Evolutionary conservation across 495 filamentous ascomycete species (phyloP).

Genomic region (Penicillium manginii): DNA sequence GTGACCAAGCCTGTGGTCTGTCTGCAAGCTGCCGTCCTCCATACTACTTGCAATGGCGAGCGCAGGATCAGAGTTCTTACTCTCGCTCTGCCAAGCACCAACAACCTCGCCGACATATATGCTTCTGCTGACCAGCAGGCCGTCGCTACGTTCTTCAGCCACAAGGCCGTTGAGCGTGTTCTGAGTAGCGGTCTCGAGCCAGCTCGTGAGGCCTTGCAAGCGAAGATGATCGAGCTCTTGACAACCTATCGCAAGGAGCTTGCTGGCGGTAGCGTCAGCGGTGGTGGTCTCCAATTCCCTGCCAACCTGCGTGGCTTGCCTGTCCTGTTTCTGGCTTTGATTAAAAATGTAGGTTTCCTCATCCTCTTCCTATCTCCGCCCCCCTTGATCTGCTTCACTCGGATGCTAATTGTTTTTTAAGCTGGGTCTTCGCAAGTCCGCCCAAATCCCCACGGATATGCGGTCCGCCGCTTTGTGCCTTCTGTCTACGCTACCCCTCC

Average conservation of each 20-base stretch:
- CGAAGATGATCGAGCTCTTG: conserved; percentile 89
- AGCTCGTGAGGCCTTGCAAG: conserved; percentile 85
- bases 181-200: conserved; percentile 86
- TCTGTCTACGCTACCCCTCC: conserved; percentile 88
- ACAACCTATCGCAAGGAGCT: conserved; percentile 97
- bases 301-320: conserved; percentile 86
- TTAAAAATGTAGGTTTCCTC: conserved; percentile 75
- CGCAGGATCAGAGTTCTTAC: conserved; percentile 93
- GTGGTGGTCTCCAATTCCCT: conserved; percentile 89
- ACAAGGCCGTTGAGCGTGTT: conserved; percentile 94
- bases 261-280: conserved; percentile 92
- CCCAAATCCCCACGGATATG: conserved; percentile 95
- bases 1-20: conserved; percentile 92
- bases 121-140: conserved; percentile 93
- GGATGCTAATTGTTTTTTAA: conserved; percentile 45
- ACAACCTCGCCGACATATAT: conserved; percentile 86
- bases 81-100: conserved; percentile 87
- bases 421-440: conserved; percentile 91
- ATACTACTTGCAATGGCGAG: conserved; percentile 98
- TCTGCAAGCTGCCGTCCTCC: conserved; percentile 94
- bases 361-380: background rate
- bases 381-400: background rate
- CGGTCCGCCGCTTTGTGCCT: conserved; percentile 90
- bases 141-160: conserved; percentile 90
- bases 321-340: conserved; percentile 88